These are phyloP conservation scores for Aspergillus caelatus DNA, from an alignment of 2,329 filamentous ascomycete species.

Conservation along the genomic window DNA sequence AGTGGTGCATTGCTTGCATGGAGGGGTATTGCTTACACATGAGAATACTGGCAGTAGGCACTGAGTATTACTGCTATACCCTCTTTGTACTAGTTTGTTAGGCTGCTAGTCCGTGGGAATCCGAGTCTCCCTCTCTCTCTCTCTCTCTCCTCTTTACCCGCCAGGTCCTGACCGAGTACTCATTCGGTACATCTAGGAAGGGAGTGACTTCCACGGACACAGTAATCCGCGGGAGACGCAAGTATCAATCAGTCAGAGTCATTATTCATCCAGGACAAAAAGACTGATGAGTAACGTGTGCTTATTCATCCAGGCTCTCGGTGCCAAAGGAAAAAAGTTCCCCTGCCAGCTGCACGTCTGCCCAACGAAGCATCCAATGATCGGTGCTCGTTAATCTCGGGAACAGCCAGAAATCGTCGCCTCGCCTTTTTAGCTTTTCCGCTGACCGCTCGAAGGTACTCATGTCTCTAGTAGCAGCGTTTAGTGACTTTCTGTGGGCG, in stretches of 20 bases:
- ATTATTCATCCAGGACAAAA: constrained; percentile 13
- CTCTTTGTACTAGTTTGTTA: not conserved
- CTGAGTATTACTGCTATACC: not conserved
- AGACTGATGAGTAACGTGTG: constrained; percentile 14
- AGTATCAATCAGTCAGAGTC: constrained; percentile 2
- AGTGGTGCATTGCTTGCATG: constrained; percentile 1
- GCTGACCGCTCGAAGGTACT: constrained; percentile 29
- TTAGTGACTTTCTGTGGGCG: not conserved
- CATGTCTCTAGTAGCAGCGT: constrained; percentile 1
- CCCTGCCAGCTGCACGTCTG: constrained; percentile 34
- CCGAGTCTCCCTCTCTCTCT: not conserved
- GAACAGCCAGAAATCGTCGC: constrained; percentile 35
- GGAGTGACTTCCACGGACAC: not conserved
- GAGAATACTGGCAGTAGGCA: not conserved
- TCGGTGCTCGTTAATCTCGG: constrained; percentile 29
- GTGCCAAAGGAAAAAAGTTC: constrained; percentile 16
- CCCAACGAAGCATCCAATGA: constrained; percentile 44
- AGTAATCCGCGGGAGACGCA: not conserved
- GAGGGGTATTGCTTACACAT: constrained; percentile 2
- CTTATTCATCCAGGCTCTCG: constrained; percentile 21
- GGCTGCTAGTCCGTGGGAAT: not conserved
- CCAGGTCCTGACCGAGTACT: not conserved
- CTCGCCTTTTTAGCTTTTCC: constrained; percentile 33
- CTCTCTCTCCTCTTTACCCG: not conserved
- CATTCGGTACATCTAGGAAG: not conserved